Evolutionary conservation across 2,329 filamentous ascomycete genomes (phyloP).

Genomic region (Exophiala sp.): DNA sequence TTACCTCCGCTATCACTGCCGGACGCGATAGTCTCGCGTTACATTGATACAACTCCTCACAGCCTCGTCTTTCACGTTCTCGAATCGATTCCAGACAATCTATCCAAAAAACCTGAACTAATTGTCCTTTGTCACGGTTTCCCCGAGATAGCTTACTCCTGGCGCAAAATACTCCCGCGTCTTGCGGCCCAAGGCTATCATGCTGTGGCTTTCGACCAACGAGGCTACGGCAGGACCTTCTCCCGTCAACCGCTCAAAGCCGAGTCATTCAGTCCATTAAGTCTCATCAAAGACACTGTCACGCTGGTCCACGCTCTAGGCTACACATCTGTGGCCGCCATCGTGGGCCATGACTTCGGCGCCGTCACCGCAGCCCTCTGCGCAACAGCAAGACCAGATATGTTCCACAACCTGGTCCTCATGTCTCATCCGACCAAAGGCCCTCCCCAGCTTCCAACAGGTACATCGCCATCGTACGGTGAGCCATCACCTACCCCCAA

Average conservation of each 20-base stretch:
- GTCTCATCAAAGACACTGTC: slow-evolving; percentile 60
- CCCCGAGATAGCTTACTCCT: slow-evolving; percentile 67
- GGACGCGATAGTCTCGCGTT: slow-evolving; percentile 52
- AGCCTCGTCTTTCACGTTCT: slow-evolving; percentile 58
- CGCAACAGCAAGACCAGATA: slow-evolving; percentile 60
- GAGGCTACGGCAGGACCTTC: slow-evolving; percentile 64
- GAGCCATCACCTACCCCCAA: slow-evolving; percentile 4
- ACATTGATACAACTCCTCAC: slow-evolving; percentile 53
- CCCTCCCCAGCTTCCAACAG: slow-evolving; percentile 47
- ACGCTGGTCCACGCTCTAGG: slow-evolving; percentile 60
- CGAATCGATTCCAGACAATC: slow-evolving; percentile 21
- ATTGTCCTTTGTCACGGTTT: slow-evolving; percentile 47
- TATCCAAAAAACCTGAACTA: slow-evolving; percentile 21
- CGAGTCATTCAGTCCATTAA: slow-evolving; percentile 52
- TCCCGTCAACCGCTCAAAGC: slow-evolving; percentile 45
- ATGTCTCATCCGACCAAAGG: slow-evolving; percentile 65
- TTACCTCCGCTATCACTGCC: slow-evolving; percentile 54
- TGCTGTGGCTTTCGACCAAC: slow-evolving; percentile 64
- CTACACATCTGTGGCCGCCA: slow-evolving; percentile 55
- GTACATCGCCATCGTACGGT: slow-evolving; percentile 36
- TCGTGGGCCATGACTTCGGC: slow-evolving; percentile 67
- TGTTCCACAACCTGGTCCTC: slow-evolving; percentile 60
- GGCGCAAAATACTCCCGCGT: slow-evolving; percentile 60
- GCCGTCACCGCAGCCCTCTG: slow-evolving; percentile 58
- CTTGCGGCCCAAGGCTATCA: slow-evolving; percentile 61